Conservation (phyloP, 108 stramenopile genomes). For the Skeletonema grethae region DNA sequence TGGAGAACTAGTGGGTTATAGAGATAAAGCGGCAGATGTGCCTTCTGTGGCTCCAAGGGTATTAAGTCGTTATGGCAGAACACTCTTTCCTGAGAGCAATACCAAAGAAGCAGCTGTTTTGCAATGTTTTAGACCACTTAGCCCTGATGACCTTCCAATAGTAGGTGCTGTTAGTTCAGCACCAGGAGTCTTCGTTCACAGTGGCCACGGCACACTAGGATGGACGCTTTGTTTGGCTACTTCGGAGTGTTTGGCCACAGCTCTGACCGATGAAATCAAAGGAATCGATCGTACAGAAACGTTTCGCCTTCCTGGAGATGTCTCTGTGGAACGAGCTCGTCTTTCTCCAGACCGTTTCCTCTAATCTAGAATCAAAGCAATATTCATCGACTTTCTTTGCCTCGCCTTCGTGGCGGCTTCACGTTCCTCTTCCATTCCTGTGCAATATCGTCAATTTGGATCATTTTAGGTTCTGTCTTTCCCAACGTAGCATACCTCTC, state of each 20-base stretch:
- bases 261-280: slow-evolving; percentile 35
- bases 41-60: slow-evolving; percentile 46
- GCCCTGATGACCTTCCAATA: slow-evolving; percentile 60
- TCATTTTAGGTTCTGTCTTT: slow-evolving; percentile 8
- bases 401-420: slow-evolving; percentile 6
- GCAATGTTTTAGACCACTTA: slow-evolving; percentile 56
- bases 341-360: slow-evolving; percentile 40
- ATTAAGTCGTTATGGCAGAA: slow-evolving; percentile 31
- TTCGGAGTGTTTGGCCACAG: slow-evolving; percentile 53
- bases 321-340: slow-evolving; percentile 25
- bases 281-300: slow-evolving; percentile 3
- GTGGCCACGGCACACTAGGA: slow-evolving; percentile 60
- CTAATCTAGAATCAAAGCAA: not conserved
- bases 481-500: slow-evolving; percentile 12
- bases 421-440: slow-evolving; percentile 40
- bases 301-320: slow-evolving; percentile 31
- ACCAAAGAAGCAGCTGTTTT: slow-evolving; percentile 22
- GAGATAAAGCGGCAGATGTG: slow-evolving; percentile 28
- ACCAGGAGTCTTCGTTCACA: slow-evolving; percentile 54
- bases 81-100: slow-evolving; percentile 34
- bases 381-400: not conserved
- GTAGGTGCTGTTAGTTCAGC: slow-evolving; percentile 37
- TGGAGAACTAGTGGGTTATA: slow-evolving; percentile 51
- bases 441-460: slow-evolving; percentile 30
- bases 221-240: slow-evolving; percentile 58